These are phyloP conservation scores for Hansenula anomala DNA, from an alignment of 1,139 yeast species.

Conservation along the genomic window DNA sequence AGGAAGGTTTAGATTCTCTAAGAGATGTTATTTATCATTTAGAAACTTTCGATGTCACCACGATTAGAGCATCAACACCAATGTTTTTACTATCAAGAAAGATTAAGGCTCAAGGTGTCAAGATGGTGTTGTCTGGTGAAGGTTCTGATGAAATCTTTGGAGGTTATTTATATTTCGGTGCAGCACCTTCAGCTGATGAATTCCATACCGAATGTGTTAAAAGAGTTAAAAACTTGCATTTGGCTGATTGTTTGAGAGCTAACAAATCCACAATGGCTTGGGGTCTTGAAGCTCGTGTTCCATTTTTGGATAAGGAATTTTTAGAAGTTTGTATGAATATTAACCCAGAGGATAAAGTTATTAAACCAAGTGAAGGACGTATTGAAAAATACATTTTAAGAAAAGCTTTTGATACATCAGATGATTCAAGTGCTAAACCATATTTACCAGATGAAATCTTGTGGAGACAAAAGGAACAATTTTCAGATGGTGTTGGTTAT, in stretches of 20 bases:
- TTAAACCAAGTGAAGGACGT: conserved; percentile 58
- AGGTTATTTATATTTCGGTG: conserved; percentile 94
- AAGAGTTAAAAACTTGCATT: conserved; percentile 95
- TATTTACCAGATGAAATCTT: conserved; percentile 94
- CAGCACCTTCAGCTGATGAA: conserved; percentile 87
- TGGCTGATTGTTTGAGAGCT: conserved; percentile 96
- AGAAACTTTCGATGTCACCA: conserved; percentile 97
- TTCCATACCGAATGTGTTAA: conserved; percentile 94
- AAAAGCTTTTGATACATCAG: conserved; percentile 91
- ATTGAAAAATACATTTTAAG: conserved; percentile 94
- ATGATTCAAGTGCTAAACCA: conserved; percentile 63
- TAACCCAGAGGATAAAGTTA: conserved; percentile 87
- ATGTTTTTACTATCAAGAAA: conserved; percentile 95
- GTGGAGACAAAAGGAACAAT: conserved; percentile 99
- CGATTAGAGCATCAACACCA: conserved; percentile 98
- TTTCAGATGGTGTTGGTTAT: conserved; percentile 99
- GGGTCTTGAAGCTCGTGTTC: conserved; percentile 99
- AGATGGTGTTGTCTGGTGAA: conserved; percentile 98
- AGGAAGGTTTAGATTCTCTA: conserved; percentile 95
- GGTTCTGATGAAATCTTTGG: conserved; percentile 99
- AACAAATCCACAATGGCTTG: conserved; percentile 99
- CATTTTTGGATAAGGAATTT: conserved; percentile 93
- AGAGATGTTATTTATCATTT: conserved; percentile 92
- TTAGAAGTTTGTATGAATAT: conserved; percentile 92
- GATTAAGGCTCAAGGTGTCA: conserved; percentile 98